Conservation (phyloP, 768 basidiomycete species). For the Astraeus odoratus region DNA sequence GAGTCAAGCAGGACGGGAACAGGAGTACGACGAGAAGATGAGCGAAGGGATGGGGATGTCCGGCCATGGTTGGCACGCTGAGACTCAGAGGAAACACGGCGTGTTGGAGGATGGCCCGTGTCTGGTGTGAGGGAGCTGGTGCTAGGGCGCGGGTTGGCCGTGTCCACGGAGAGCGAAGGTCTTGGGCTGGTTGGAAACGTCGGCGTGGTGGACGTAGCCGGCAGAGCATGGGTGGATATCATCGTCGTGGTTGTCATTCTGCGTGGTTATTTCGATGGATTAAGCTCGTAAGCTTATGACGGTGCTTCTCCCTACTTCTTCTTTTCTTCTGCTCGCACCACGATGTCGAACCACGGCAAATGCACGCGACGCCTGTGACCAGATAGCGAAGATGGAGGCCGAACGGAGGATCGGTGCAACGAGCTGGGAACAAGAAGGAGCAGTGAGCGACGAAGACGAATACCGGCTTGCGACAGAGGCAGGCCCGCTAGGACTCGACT, state of each 20-base stretch:
- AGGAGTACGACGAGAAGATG: slow-evolving; percentile 23
- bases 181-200: background rate
- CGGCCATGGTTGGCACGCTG: slow-evolving; percentile 13
- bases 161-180: background rate
- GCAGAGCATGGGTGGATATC: background rate
- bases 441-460: too few relatives aligned
- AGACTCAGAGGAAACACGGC: slow-evolving; percentile 23
- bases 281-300: too few relatives aligned
- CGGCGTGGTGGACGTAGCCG: background rate
- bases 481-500: too few relatives aligned
- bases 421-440: too few relatives aligned
- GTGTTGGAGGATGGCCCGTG: background rate
- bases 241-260: background rate
- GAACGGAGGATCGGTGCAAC: too few relatives aligned
- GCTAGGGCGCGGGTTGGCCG: background rate
- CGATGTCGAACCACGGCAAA: too few relatives aligned
- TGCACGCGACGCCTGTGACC: too few relatives aligned
- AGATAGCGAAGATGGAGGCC: too few relatives aligned
- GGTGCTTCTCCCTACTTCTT: too few relatives aligned
- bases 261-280: too few relatives aligned
- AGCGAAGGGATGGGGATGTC: slow-evolving; percentile 18
- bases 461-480: too few relatives aligned
- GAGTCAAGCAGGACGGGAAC: slow-evolving; percentile 32
- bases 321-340: too few relatives aligned
- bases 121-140: background rate